phyloP scores from a whole-genome alignment of 805 yeast species.

The Hyphopichia homilentoma region DNA sequence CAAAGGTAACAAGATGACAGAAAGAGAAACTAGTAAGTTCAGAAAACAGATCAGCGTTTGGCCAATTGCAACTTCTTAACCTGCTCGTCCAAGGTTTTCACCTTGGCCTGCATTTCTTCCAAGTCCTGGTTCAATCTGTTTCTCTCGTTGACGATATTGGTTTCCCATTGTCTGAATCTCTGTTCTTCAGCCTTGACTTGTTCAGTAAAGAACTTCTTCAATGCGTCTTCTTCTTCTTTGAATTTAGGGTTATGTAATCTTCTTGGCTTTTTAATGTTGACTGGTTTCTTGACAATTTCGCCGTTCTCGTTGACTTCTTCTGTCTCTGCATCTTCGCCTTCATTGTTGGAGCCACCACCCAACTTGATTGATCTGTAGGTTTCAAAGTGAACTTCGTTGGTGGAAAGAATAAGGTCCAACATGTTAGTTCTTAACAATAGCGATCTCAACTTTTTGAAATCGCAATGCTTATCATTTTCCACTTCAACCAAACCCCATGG shows the following conservation, averaged over 20 bases:
- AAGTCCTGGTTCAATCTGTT: conserved; percentile 90
- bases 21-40: no score
- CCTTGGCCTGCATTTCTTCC: conserved; percentile 79
- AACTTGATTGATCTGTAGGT: conserved; percentile 70
- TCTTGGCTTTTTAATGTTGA: conserved; percentile 46
- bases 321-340: conserved; percentile 24
- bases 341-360: conserved; percentile 39
- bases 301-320: conserved; percentile 24
- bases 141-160: conserved; percentile 91
- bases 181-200: conserved; percentile 95
- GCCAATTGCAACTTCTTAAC: conserved; percentile 53
- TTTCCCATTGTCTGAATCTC: conserved; percentile 98
- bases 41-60: conserved; percentile 18
- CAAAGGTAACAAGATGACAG: not conserved
- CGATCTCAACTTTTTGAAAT: conserved; percentile 76
- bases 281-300: conserved; percentile 24
- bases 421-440: conserved; percentile 77
- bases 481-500: conserved; percentile 92
- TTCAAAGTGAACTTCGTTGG: conserved; percentile 80
- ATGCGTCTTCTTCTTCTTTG: conserved; percentile 92
- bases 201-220: conserved; percentile 92
- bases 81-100: conserved; percentile 71
- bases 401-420: conserved; percentile 75
- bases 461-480: conserved; percentile 82
- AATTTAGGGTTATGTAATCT: conserved; percentile 77